A percentile compares a stretch with the other conserved stretches of the same genome.
phyloP scores from a whole-genome alignment of 306 rosid species.

The Medicago lupulina region DNA sequence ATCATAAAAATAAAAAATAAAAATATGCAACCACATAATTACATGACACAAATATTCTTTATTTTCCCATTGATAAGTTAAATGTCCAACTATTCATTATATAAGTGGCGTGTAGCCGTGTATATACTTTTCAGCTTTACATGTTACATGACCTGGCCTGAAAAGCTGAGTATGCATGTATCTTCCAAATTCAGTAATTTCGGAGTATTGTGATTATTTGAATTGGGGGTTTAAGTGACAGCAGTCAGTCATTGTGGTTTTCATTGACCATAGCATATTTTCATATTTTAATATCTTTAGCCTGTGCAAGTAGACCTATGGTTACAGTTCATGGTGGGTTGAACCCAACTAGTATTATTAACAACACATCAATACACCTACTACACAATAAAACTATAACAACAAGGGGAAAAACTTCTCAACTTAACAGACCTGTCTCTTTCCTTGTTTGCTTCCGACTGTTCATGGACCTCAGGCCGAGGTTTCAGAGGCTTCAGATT shows the following conservation, averaged over 20 bases:
- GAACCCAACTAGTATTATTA: conserved; percentile 37
- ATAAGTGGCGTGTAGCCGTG: no score
- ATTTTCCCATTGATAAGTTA: conserved; percentile 10
- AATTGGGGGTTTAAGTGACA: background rate
- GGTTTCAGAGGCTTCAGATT: conserved; percentile 90
- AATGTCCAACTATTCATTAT: conserved; percentile 2
- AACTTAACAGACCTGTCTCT: conserved; percentile 70
- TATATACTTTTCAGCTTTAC: conserved; percentile 6
- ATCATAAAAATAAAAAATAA: conserved; percentile 35
- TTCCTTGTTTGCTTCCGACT: conserved; percentile 61
- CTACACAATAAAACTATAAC: background rate
- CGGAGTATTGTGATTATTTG: background rate
- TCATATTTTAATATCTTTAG: background rate
- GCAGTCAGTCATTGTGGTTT: background rate
- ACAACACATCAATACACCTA: conserved; percentile 7
- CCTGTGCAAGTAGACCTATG: background rate
- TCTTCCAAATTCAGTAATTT: conserved; percentile 10
- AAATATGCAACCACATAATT: conserved; percentile 16
- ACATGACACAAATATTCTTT: background rate
- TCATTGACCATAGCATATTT: conserved; percentile 6
- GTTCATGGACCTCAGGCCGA: conserved; percentile 71
- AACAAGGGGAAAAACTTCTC: conserved; percentile 28
- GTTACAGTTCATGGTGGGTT: background rate
- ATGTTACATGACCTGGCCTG: background rate
- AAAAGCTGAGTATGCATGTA: background rate